A percentile compares a stretch with the other conserved stretches of the same genome.
phyloP scores from a whole-genome alignment of 2,329 filamentous ascomycete genomes.

The Calonectria henricotiae region DNA sequence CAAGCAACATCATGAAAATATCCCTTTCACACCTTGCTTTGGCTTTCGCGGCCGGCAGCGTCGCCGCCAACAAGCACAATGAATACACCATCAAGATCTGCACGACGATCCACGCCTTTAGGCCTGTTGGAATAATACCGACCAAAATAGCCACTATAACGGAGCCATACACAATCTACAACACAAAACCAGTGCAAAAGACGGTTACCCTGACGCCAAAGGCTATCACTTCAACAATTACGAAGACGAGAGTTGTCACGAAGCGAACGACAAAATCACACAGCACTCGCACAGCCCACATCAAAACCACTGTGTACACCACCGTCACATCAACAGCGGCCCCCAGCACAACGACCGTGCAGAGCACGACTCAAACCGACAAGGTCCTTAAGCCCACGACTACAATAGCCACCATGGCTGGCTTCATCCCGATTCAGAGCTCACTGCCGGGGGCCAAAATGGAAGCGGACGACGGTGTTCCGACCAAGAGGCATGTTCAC shows the following conservation, averaged over 20 bases:
- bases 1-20: not conserved
- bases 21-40: not conserved
- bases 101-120: conserved; percentile 1
- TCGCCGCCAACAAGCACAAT: not conserved
- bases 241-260: conserved; percentile 1
- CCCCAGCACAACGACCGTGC: not conserved
- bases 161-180: not conserved
- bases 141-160: not conserved
- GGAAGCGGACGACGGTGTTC: not conserved
- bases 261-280: not conserved
- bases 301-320: not conserved
- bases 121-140: not conserved
- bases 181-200: not conserved
- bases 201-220: not conserved
- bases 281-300: not conserved
- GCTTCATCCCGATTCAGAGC: conserved; percentile 6
- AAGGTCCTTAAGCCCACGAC: not conserved
- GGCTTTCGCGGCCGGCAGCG: not conserved
- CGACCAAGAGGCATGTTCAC: not conserved
- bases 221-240: not conserved
- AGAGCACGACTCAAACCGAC: not conserved
- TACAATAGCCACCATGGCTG: not conserved
- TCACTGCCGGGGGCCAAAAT: conserved; percentile 3
- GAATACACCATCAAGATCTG: not conserved
- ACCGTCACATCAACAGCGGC: not conserved